Percentiles rank a stretch among this genome's conserved stretches.
Evolutionary conservation across 1,284 basidiomycete species (phyloP).

Genomic region (Fomitopsis palustris): DNA sequence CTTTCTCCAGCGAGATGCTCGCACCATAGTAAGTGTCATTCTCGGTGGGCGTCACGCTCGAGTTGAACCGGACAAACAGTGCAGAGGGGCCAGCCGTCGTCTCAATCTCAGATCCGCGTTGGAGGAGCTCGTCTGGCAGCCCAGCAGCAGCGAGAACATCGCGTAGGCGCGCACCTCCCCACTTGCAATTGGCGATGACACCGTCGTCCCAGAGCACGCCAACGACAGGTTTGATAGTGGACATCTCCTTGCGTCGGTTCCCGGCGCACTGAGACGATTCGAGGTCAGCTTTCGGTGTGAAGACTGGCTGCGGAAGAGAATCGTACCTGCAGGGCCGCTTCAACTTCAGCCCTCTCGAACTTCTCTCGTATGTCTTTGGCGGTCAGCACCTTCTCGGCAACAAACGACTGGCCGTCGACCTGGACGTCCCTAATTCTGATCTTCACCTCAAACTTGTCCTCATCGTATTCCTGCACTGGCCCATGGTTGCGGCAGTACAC

Average conservation of each 20-base stretch:
- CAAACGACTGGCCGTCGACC: constrained; percentile 22
- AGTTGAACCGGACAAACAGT: constrained; percentile 55
- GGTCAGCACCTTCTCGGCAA: constrained; percentile 32
- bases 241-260: constrained; percentile 65
- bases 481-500: constrained; percentile 62
- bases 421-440: constrained; percentile 17
- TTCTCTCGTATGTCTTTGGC: constrained; percentile 39
- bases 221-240: constrained; percentile 39
- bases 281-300: not conserved
- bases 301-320: constrained; percentile 3
- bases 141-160: constrained; percentile 48
- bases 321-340: constrained; percentile 61
- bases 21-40: constrained; percentile 59
- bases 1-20: constrained; percentile 52
- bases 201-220: constrained; percentile 59
- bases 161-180: constrained; percentile 55
- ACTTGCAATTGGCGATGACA: constrained; percentile 58
- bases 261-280: constrained; percentile 52
- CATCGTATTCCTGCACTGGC: constrained; percentile 50
- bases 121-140: not conserved
- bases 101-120: constrained; percentile 14
- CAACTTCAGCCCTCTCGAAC: constrained; percentile 43
- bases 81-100: constrained; percentile 14
- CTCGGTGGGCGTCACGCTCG: constrained; percentile 55
- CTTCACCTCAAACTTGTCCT: constrained; percentile 38